Evolutionary conservation across 176 grass and related monocot species (phyloP).

Genomic region (Avena insularis): DNA sequence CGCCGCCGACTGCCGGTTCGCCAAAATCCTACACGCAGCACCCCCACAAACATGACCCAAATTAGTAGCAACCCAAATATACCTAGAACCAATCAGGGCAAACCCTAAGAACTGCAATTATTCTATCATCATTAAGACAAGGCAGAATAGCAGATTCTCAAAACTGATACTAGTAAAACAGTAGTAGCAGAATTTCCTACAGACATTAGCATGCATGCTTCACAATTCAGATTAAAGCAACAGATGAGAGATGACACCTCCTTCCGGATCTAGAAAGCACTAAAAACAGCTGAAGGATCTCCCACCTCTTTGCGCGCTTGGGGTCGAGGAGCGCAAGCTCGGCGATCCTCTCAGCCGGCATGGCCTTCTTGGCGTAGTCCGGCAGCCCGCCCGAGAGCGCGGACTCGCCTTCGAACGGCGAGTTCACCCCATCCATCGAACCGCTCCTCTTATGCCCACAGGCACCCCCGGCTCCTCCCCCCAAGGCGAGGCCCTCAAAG

Average conservation of each 20-base stretch:
- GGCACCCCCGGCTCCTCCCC: slow-evolving; percentile 29
- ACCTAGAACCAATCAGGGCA: not conserved
- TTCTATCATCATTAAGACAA: not conserved
- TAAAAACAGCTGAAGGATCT: not conserved
- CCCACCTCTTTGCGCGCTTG: slow-evolving; percentile 93
- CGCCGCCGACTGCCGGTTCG: slow-evolving; percentile 87
- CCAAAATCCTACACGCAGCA: slow-evolving; percentile 73
- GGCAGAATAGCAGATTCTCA: not conserved
- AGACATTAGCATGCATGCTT: slow-evolving; percentile 5
- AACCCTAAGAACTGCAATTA: not conserved
- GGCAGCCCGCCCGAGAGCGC: slow-evolving; percentile 44
- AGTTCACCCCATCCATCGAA: slow-evolving; percentile 77
- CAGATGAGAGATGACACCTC: not conserved
- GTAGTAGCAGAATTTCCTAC: not conserved
- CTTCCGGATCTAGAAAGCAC: slow-evolving; percentile 28
- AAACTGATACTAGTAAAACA: not conserved
- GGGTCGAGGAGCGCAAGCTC: slow-evolving; percentile 90
- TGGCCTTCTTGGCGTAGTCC: slow-evolving; percentile 94
- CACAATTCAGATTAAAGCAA: not conserved
- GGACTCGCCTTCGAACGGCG: slow-evolving; percentile 80
- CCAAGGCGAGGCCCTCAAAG: slow-evolving; percentile 72
- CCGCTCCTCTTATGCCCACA: slow-evolving; percentile 74
- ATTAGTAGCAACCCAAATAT: slow-evolving; percentile 8
- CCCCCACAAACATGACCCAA: slow-evolving; percentile 10
- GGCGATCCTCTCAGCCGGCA: slow-evolving; percentile 78